Evolutionary conservation across 2,329 filamentous ascomycete species (phyloP).

Genomic region (Fusarium nisikadoi): DNA sequence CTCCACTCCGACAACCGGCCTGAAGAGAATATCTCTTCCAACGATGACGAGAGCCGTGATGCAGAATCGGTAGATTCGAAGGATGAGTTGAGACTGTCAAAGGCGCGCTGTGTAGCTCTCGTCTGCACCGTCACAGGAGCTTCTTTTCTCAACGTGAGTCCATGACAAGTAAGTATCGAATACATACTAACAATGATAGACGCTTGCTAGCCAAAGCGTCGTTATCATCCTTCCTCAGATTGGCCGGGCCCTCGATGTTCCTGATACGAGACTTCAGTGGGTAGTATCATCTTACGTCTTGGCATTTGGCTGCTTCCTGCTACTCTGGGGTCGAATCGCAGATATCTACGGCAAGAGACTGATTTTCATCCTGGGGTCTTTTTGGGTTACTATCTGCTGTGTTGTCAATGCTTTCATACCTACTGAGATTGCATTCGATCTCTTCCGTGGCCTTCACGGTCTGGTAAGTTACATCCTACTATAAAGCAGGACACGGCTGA

Average conservation of each 20-base stretch:
- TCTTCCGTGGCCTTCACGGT: constrained; percentile 74
- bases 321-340: constrained; percentile 74
- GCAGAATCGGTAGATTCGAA: constrained; percentile 38
- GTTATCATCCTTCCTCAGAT: constrained; percentile 64
- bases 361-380: constrained; percentile 72
- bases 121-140: constrained; percentile 66
- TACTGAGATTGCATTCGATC: constrained; percentile 74
- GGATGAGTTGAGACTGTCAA: constrained; percentile 55
- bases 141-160: constrained; percentile 63
- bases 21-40: not conserved
- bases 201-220: constrained; percentile 44
- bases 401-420: constrained; percentile 71
- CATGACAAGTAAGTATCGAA: not conserved
- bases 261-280: constrained; percentile 71
- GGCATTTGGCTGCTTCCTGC: constrained; percentile 73
- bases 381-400: constrained; percentile 69
- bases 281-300: constrained; percentile 73
- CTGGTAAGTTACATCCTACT: constrained; percentile 51
- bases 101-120: constrained; percentile 63
- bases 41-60: constrained; percentile 14
- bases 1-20: not conserved
- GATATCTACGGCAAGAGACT: constrained; percentile 74
- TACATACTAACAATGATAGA: constrained; percentile 21
- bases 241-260: constrained; percentile 64
- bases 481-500: not conserved